Evolutionary conservation across 2,329 filamentous ascomycete species (phyloP), one percentile per base, ranked within the genome.

Genomic region (Alternaria brassicae): DNA sequence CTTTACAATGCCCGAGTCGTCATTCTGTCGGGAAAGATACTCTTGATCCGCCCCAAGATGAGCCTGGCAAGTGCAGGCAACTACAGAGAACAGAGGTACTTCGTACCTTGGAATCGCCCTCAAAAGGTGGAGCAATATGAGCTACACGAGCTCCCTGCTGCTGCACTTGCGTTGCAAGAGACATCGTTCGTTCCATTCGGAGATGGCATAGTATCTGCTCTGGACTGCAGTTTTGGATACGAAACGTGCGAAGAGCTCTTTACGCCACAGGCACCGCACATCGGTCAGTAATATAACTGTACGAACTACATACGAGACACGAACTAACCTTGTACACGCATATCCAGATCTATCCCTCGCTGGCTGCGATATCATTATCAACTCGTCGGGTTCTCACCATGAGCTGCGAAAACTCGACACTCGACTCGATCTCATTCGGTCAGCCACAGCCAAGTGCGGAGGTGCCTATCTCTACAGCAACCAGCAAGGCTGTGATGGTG

Each of bases 41-140:
- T 93, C 17, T 81, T 89, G 58, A 89, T 95, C 57, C 82, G 90
- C 10, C 90, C 90, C 0, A 93, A 92, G 77, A 81, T 91, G 63
- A 88, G 82, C 68, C 83, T 93, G 6, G 89, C 89, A 47, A 89
- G 90, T 60, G 88, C 91, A 73, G 90, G 89, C 2, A 90, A 82
- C 67, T 82, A 55, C 39, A 74, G 80, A 6, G 81, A 82, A 64
- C 73, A 70, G 61, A 64, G 73, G 9, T 69, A 77, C 61, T 78
- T 78, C 48, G 76, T 72, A 17, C 72, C 74, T 3, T 77, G 75
- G 75, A 62, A 60, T 19, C 37, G 44, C 21, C 56, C 56, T 3
- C 81, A 84, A 17, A 77, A 86, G 25, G 81, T 86, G 0, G 89
- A 92, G 69, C 81, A 90, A 25, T 91, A 88, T 70, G 84, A 87